phyloP scores from a whole-genome alignment of 257 asterid genomes.

The Jasminum sambac region DNA sequence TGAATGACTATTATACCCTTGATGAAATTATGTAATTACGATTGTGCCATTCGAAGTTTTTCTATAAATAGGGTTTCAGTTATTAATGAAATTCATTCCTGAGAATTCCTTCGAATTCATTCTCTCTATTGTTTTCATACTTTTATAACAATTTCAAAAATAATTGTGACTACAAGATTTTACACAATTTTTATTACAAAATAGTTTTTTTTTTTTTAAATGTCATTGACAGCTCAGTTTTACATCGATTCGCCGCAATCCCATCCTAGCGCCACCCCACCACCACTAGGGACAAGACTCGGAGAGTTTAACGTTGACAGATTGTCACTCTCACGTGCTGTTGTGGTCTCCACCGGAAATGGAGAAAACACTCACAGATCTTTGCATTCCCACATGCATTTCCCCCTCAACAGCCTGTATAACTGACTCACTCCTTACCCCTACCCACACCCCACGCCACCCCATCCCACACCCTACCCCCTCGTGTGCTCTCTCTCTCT shows the following conservation, averaged over 20 bases:
- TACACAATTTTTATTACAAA: no score
- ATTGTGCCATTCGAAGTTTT: no score
- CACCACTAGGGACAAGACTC: neutral
- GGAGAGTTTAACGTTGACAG: constrained; percentile 25
- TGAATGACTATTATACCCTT: no score
- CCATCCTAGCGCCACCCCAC: neutral
- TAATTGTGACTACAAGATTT: no score
- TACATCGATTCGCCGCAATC: neutral
- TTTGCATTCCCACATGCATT: constrained; percentile 19
- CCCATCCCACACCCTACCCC: constrained; percentile 13
- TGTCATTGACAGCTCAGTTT: constrained; percentile 26
- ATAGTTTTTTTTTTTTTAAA: no score
- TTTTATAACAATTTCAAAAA: no score
- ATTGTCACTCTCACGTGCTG: constrained; percentile 32
- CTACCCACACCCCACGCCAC: constrained; percentile 7
- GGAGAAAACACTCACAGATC: constrained; percentile 12
- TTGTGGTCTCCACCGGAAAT: constrained; percentile 31
- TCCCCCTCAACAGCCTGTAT: constrained; percentile 28
- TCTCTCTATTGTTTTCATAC: no score
- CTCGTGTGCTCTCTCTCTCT: constrained; percentile 25
- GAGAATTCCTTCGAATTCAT: no score
- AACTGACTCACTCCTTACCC: neutral
- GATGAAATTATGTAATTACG: no score
- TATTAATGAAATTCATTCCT: no score
- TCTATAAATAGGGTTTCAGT: no score